A percentile compares a stretch with the other conserved stretches of the same genome.
These are phyloP conservation scores for Kodamaea fukazawae DNA, from an alignment of 805 yeast species.

Conservation along the genomic window DNA sequence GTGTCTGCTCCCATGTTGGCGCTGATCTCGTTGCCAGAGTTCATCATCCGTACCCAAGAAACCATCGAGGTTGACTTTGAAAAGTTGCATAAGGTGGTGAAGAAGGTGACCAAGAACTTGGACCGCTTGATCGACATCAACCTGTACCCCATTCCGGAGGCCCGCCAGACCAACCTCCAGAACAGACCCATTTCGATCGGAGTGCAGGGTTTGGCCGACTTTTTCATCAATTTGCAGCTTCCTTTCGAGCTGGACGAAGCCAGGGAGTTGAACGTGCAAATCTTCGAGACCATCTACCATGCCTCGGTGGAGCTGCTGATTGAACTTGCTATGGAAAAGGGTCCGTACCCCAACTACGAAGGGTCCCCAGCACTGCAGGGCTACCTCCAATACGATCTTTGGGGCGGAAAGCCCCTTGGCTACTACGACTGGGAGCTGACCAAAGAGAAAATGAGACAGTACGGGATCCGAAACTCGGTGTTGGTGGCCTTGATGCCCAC, in stretches of 20 bases:
- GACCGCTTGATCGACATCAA: conserved; percentile 83
- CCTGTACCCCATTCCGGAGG: conserved; percentile 77
- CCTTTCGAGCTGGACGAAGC: conserved; percentile 89
- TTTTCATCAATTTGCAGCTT: conserved; percentile 71
- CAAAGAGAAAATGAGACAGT: conserved; percentile 53
- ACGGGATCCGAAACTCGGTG: conserved; percentile 84
- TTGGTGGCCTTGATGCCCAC: conserved; percentile 97
- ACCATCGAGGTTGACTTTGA: conserved; percentile 59
- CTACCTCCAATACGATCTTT: conserved; percentile 77
- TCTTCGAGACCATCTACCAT: conserved; percentile 94
- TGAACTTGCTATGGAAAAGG: conserved; percentile 70
- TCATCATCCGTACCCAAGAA: conserved; percentile 40
- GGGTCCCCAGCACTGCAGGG: conserved; percentile 95
- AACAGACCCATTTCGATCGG: conserved; percentile 96
- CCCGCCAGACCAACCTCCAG: conserved; percentile 70
- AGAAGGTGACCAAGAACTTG: conserved; percentile 75
- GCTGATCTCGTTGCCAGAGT: conserved; percentile 84
- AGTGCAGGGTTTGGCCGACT: conserved; percentile 95
- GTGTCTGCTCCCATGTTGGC: conserved; percentile 95
- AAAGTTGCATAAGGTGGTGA: conserved; percentile 70
- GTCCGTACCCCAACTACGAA: conserved; percentile 66
- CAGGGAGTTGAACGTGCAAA: conserved; percentile 69
- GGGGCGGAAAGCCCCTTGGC: conserved; percentile 76
- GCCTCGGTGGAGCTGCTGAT: conserved; percentile 85
- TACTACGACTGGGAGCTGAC: conserved; percentile 78